Evolutionary conservation across 2,329 filamentous ascomycete genomes (phyloP).

Genomic region (Mycosphaerella arachidis): DNA sequence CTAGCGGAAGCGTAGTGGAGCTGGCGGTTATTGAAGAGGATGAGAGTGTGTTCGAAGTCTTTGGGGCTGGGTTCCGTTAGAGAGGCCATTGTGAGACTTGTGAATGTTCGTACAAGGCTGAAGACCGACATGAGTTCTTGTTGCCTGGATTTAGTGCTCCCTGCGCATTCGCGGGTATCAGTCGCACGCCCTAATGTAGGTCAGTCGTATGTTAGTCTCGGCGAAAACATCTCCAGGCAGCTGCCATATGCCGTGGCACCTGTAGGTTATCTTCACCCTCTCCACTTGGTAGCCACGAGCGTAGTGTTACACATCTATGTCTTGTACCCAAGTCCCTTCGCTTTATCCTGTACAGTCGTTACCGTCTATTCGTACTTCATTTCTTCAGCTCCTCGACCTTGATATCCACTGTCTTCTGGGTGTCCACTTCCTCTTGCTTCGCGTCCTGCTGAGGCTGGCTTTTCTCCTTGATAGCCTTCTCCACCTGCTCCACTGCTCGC

Average conservation of each 20-base stretch:
- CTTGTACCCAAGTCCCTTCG: neutral
- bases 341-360: constrained; percentile 4
- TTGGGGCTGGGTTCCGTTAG: neutral
- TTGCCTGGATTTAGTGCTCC: neutral
- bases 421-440: constrained; percentile 6
- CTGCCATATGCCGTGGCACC: neutral
- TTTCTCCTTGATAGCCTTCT: constrained; percentile 38
- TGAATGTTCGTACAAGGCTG: neutral
- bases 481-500: constrained; percentile 49
- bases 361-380: neutral
- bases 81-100: neutral
- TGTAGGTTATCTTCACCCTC: neutral
- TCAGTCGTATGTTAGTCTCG: neutral
- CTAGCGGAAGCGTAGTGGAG: neutral
- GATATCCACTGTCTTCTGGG: neutral
- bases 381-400: constrained; percentile 2
- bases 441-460: constrained; percentile 11
- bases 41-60: neutral
- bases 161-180: neutral
- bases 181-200: neutral
- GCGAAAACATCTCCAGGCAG: neutral
- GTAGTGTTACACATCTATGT: neutral
- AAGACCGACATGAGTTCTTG: neutral
- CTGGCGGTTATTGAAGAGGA: neutral
- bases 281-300: neutral